A percentile compares a stretch with the other conserved stretches of the same genome.
These are phyloP conservation scores for Aspergillus aculeatinus DNA, from an alignment of 2,329 filamentous ascomycete species.

Conservation along the genomic window DNA sequence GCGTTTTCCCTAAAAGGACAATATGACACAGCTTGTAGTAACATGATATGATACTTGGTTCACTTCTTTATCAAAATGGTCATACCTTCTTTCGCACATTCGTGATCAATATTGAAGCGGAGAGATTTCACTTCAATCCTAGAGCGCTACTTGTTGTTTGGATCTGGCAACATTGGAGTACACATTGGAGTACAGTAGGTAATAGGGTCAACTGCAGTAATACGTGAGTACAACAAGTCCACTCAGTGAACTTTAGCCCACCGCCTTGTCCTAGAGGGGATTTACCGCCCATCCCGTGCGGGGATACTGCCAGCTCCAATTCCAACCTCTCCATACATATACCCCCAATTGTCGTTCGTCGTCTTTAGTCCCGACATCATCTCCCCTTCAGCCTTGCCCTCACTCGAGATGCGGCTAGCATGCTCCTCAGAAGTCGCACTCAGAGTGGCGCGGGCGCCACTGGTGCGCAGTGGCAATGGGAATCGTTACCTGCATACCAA, in stretches of 20 bases:
- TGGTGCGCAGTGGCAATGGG: conserved; percentile 16
- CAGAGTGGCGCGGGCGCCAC: conserved; percentile 20
- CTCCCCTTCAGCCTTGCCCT: conserved; percentile 1
- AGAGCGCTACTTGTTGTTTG: too few species aligned
- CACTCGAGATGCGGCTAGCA: conserved; percentile 30
- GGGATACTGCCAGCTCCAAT: not conserved
- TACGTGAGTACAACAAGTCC: too few species aligned
- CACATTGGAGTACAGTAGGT: too few species aligned
- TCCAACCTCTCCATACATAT: not conserved
- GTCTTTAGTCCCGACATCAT: not conserved
- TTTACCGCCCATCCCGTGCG: not conserved
- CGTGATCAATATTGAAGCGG: too few species aligned
- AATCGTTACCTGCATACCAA: conserved; percentile 23
- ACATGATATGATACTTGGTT: not conserved
- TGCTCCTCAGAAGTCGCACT: conserved; percentile 25
- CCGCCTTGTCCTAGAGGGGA: not conserved
- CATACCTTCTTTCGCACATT: too few species aligned
- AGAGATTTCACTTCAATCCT: too few species aligned
- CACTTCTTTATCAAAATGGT: too few species aligned
- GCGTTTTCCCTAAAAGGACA: not conserved
- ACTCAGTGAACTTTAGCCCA: not conserved
- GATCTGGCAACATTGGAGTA: too few species aligned
- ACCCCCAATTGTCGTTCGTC: not conserved
- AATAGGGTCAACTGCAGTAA: too few species aligned
- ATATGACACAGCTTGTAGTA: not conserved